Percentiles rank a stretch among this genome's conserved stretches.
Conservation (phyloP, 1,284 basidiomycete species). For the Ustilago esculenta region DNA sequence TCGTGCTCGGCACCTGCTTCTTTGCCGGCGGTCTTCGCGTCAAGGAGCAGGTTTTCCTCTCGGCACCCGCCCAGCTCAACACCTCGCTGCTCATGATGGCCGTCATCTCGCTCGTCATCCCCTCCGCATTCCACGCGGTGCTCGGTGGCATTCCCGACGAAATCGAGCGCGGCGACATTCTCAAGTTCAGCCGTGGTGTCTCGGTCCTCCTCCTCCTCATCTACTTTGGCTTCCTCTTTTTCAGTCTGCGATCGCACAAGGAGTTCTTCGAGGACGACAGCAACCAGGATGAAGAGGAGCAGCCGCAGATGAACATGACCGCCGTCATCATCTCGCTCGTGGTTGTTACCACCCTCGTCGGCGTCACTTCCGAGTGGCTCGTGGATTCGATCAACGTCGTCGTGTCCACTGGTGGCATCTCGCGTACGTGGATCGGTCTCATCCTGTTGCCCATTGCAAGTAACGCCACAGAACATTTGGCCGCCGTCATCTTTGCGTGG, state of each 20-base stretch:
- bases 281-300: constrained; percentile 50
- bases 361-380: constrained; percentile 62
- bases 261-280: constrained; percentile 50
- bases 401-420: constrained; percentile 33
- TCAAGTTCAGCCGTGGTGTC: constrained; percentile 55
- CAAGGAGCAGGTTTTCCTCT: constrained; percentile 52
- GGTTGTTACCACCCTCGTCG: constrained; percentile 50
- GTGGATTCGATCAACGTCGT: constrained; percentile 56
- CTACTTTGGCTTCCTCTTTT: constrained; percentile 59
- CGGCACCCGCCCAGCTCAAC: constrained; percentile 52
- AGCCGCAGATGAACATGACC: constrained; percentile 52
- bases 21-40: constrained; percentile 58
- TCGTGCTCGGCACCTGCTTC: constrained; percentile 60
- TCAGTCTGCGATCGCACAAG: constrained; percentile 52
- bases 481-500: constrained; percentile 56
- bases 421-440: constrained; percentile 56
- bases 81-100: constrained; percentile 56
- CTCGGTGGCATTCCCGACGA: constrained; percentile 47
- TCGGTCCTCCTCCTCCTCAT: constrained; percentile 57
- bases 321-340: constrained; percentile 46
- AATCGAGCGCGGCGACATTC: constrained; percentile 52
- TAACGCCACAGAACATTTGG: constrained; percentile 58
- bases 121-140: constrained; percentile 59
- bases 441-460: constrained; percentile 55
- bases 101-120: constrained; percentile 61